Base-by-base conservation (phyloP, 371 early-diverging fungal genomes). In the Apophysomyces ossiformis region DNA sequence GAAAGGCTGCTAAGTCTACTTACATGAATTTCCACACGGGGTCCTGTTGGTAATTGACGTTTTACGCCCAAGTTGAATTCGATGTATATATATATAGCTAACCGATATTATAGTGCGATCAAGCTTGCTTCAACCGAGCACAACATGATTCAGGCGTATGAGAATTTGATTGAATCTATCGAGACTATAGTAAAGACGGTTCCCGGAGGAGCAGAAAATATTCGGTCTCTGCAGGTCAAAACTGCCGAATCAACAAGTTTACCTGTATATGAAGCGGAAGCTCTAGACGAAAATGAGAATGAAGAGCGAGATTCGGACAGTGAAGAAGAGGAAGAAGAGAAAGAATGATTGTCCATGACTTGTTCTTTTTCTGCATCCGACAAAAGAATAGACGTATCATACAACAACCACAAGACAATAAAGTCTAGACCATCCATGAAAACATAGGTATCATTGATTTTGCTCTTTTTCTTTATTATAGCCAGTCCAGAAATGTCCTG, bases 211-310 rank as follows among this genome's bases (percentile, higher is more conserved):
- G 90, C 92, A 85, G 74, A 77, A 37, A 94, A 93, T 74, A 86
- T 97, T 60, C 90, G 87, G 68, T 84, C 92, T 2, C 79, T 97
- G 50, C 82, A 87, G 57, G 77, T 97, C 76, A 95, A 95, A 75
- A 90, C 94, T 4, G 82, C 77, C 45, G 83, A 85, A n/a, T 94
- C 95, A 11, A 76, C 86, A 4, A 85, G 92, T 47, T 84, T 97
- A 68, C 96, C 96, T 1, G 69, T 97, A 37, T 96, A 87, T 71
- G 79, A 76, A 38, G 70, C 68, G 7, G 58, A 69, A 58, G 63
- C 67, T 36, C 63, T 72, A 54, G 72, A 70, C 37, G 76, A 61
- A 32, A 67, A 73, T 11, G 65, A 66, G 39, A 68, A 72, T 5
- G 74, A 80, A 4, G 71, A 72, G 26, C 63, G 71, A 1, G 62